Conservation (phyloP, 371 early-diverging fungal genomes). For the Apophysomyces trapeziformis region DNA sequence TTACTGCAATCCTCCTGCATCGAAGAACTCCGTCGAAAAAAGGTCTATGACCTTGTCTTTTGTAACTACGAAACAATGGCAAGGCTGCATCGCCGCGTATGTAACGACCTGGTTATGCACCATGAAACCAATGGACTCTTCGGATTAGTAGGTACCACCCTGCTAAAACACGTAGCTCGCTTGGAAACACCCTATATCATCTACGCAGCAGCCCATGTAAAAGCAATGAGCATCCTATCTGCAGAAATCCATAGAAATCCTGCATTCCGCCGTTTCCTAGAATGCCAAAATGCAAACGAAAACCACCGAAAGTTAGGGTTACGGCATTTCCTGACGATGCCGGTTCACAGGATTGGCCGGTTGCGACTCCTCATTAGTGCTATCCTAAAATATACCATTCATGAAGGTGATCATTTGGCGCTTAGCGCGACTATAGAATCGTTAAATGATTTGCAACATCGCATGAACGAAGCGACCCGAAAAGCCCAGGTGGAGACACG, state of each 20-base stretch:
- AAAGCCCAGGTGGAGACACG: constrained; percentile 30
- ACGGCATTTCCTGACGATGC: constrained; percentile 38
- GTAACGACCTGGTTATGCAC: constrained; percentile 8
- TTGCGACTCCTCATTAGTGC: constrained; percentile 34
- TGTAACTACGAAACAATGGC: constrained; percentile 34
- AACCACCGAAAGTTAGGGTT: constrained; percentile 36
- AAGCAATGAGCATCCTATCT: constrained; percentile 16
- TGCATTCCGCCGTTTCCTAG: constrained; percentile 26
- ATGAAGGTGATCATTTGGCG: constrained; percentile 32
- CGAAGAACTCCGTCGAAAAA: constrained; percentile 20
- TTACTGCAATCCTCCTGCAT: constrained; percentile 21
- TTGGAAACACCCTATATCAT: constrained; percentile 19
- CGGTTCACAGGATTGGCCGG: constrained; percentile 42
- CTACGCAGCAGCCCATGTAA: constrained; percentile 24
- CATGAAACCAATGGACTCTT: not conserved
- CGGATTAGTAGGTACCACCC: constrained; percentile 10
- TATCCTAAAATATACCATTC: constrained; percentile 35
- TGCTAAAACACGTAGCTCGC: constrained; percentile 18
- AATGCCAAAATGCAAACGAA: constrained; percentile 22
- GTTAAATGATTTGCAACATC: constrained; percentile 29
- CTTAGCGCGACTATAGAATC: constrained; percentile 29
- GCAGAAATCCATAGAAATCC: constrained; percentile 29
- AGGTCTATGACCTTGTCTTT: constrained; percentile 39
- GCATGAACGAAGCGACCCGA: constrained; percentile 35
- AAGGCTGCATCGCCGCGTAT: constrained; percentile 26